Conservation (phyloP, 2,329 filamentous ascomycete species). For the Aciculosporium take region DNA sequence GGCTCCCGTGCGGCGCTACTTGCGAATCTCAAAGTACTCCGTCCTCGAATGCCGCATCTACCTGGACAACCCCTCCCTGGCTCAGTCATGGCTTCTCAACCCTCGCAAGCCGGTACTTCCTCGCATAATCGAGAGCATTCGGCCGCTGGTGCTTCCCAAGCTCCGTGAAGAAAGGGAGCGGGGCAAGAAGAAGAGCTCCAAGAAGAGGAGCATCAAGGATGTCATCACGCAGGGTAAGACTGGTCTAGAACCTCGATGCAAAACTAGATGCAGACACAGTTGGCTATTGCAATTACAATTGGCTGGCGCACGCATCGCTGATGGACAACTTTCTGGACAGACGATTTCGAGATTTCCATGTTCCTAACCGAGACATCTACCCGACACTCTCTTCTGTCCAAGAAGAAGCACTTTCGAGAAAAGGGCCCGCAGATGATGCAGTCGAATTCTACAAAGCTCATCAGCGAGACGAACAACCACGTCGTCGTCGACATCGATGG, state of each 20-base stretch:
- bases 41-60: conserved; percentile 96
- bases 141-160: conserved; percentile 78
- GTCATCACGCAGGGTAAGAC: conserved; percentile 60
- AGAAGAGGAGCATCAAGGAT: conserved; percentile 76
- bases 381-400: conserved; percentile 73
- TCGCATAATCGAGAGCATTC: conserved; percentile 71
- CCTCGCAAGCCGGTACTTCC: conserved; percentile 62
- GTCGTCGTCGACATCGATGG: conserved; percentile 34
- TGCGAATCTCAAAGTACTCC: conserved; percentile 83
- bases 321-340: conserved; percentile 27
- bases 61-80: conserved; percentile 75
- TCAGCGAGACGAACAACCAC: conserved; percentile 39
- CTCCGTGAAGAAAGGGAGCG: conserved; percentile 67
- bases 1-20: conserved; percentile 78
- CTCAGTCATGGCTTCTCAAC: conserved; percentile 71
- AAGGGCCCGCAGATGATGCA: conserved; percentile 36
- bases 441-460: conserved; percentile 49
- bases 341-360: conserved; percentile 90
- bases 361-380: conserved; percentile 80
- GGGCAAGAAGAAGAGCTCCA: conserved; percentile 47
- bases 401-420: conserved; percentile 64
- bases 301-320: not conserved
- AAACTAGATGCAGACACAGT: too few species aligned
- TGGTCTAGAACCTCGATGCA: not conserved
- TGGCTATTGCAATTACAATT: not conserved